Evolutionary conservation across 2,329 filamentous ascomycete species (phyloP).

Genomic region (Fusarium bactridioides): DNA sequence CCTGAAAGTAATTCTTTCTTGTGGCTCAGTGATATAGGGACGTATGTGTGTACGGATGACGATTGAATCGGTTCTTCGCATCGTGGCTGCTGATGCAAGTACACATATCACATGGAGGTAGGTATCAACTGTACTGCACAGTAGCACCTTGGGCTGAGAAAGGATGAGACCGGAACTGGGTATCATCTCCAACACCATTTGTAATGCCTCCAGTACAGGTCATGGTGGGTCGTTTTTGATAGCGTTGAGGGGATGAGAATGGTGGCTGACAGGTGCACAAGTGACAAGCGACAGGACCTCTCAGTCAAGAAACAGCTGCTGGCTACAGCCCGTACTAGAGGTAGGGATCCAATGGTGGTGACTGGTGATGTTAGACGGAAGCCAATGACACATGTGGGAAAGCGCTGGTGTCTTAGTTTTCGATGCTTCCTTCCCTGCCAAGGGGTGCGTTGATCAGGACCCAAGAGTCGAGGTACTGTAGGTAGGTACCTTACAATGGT

Average conservation of each 20-base stretch:
- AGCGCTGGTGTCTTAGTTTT: constrained; percentile 26
- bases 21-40: constrained; percentile 1
- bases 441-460: neutral
- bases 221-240: constrained; percentile 24
- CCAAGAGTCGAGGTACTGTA: neutral
- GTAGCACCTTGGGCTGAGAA: neutral
- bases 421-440: constrained; percentile 11
- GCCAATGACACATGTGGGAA: constrained; percentile 24
- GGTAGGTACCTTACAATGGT: neutral
- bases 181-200: constrained; percentile 19
- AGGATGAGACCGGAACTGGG: constrained; percentile 17
- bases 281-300: constrained; percentile 1
- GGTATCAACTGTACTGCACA: neutral
- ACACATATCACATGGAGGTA: neutral
- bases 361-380: constrained; percentile 20
- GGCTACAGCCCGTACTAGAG: neutral
- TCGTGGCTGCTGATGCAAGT: neutral
- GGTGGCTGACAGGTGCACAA: constrained; percentile 11
- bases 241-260: constrained; percentile 18
- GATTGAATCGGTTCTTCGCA: neutral
- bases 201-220: constrained; percentile 25
- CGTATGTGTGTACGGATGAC: neutral
- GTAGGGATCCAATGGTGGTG: constrained; percentile 6
- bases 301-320: constrained; percentile 5
- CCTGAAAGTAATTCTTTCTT: neutral